These are phyloP conservation scores for Aechmea fasciata DNA, from an alignment of 176 grass and related monocot genomes.

Conservation along the genomic window DNA sequence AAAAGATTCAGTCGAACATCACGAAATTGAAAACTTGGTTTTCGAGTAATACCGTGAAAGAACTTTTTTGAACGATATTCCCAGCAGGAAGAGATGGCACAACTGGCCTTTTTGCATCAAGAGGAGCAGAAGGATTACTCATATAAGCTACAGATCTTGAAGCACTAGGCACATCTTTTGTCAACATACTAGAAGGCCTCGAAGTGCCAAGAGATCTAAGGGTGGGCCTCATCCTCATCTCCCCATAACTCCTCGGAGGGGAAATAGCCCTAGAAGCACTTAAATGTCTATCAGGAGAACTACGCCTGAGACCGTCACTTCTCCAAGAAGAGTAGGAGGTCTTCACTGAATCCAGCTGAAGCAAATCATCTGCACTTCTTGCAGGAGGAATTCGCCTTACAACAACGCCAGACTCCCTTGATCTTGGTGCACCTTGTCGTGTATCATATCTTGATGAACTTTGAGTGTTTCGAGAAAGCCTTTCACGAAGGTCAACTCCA, in stretches of 20 bases:
- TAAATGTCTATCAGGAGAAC: slow-evolving; percentile 37
- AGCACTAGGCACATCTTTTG: slow-evolving; percentile 35
- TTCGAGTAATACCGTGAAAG: slow-evolving; percentile 28
- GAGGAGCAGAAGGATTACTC: slow-evolving; percentile 23
- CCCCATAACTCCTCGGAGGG: slow-evolving; percentile 41
- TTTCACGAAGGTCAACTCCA: slow-evolving; percentile 63
- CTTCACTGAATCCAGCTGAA: slow-evolving; percentile 32
- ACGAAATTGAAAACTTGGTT: not conserved
- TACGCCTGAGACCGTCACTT: slow-evolving; percentile 28
- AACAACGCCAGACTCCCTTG: slow-evolving; percentile 37
- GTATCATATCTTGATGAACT: slow-evolving; percentile 26
- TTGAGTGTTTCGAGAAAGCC: slow-evolving; percentile 46
- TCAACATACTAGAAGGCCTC: slow-evolving; percentile 32
- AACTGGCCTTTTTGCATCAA: slow-evolving; percentile 28
- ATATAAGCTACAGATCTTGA: slow-evolving; percentile 35
- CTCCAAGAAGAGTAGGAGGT: slow-evolving; percentile 33
- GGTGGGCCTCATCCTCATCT: slow-evolving; percentile 19
- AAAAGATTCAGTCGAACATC: slow-evolving; percentile 9
- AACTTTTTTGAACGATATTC: slow-evolving; percentile 2
- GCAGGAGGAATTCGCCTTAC: slow-evolving; percentile 30
- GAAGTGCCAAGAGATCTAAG: slow-evolving; percentile 24
- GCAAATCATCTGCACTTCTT: slow-evolving; percentile 48
- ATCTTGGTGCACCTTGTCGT: slow-evolving; percentile 23
- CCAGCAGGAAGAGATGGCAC: slow-evolving; percentile 25
- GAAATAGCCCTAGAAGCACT: slow-evolving; percentile 27